Evolutionary conservation across 225 moss, liverwort and hornwort genomes (phyloP), one percentile per base, ranked within the genome.

Genomic region (Pseudoscleropodium purum): DNA sequence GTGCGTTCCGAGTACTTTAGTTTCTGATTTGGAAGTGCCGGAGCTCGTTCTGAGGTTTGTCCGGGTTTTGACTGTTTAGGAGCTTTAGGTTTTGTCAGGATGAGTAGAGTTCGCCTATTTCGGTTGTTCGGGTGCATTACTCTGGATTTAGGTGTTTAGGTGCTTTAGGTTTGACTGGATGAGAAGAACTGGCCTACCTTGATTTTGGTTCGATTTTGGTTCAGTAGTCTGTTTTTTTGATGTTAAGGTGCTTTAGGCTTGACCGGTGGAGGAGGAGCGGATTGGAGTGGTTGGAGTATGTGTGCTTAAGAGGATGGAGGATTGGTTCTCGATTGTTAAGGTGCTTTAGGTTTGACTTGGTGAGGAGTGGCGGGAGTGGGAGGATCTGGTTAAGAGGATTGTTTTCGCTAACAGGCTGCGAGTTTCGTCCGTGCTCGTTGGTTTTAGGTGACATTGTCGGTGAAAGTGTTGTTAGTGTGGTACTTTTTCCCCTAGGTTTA

Each of bases 401-500:
- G 37, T 7, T 57, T 86, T 95, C 39, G 88, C 89, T 26, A 79
- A 21, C 85, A 92, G 49, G 90, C 92, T 68, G 95, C 89, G 45
- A 93, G 91, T 77, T 25, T 64, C 73, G 39, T 25, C 5, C 9
- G 13, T 43, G 62, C 39, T 82, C 61, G 94, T 57, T 92, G 91
- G 49, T 95, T 93, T 76, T 90, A 90, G 15, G 85, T 92, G 88
- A 93, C 90, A 29, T 90, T 97, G 87, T 89, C 89, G 73, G 85
- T 94, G 16, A 89, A 91, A 87, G 92, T 95, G 75, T 93, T 93
- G 81, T 91, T 90, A 37, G 93, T 87, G 76, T 93, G 93, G 92
- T 93, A 83, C 52, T 90, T 81, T n/a, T 20, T 6, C 4, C 17
- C 23, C 34, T 70, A 70, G 60, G 45, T 34, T 23, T 9, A 14